Conservation (phyloP, 768 basidiomycete genomes). For the Suillus cothurnatus region DNA sequence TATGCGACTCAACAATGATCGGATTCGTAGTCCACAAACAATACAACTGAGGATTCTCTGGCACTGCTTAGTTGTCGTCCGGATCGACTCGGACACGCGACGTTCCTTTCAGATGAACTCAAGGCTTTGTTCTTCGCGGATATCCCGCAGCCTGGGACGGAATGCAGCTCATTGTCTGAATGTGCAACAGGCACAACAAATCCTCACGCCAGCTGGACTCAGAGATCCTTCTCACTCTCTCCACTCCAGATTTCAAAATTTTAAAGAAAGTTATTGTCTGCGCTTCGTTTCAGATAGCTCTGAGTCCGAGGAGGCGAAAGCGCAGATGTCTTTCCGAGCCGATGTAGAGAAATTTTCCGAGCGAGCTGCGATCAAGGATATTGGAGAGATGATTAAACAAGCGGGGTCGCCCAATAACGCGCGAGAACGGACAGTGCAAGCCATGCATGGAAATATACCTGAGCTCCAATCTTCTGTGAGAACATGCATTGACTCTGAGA, state of each 20-base stretch:
- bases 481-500: conserved; percentile 7
- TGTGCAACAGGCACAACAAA: background rate
- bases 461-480: conserved; percentile 75
- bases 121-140: conserved; percentile 52
- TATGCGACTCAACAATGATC: background rate
- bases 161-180: background rate
- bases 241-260: conserved; percentile 24
- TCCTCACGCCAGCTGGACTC: conserved; percentile 9
- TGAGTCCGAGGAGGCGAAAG: conserved; percentile 14
- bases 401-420: background rate
- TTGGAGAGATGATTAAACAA: conserved; percentile 19
- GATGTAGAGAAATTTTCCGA: conserved; percentile 23
- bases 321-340: conserved; percentile 5
- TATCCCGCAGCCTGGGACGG: conserved; percentile 21
- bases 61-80: conserved; percentile 63
- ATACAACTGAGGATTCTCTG: conserved; percentile 59
- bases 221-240: conserved; percentile 23
- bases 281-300: conserved; percentile 24
- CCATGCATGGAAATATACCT: conserved; percentile 80
- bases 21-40: conserved; percentile 44
- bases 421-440: conserved; percentile 36
- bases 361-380: conserved; percentile 26
- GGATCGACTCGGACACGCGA: conserved; percentile 77
- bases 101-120: conserved; percentile 68
- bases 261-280: conserved; percentile 26